phyloP scores from a whole-genome alignment of 768 basidiomycete species.

The Xerocomellus chrysenteron region DNA sequence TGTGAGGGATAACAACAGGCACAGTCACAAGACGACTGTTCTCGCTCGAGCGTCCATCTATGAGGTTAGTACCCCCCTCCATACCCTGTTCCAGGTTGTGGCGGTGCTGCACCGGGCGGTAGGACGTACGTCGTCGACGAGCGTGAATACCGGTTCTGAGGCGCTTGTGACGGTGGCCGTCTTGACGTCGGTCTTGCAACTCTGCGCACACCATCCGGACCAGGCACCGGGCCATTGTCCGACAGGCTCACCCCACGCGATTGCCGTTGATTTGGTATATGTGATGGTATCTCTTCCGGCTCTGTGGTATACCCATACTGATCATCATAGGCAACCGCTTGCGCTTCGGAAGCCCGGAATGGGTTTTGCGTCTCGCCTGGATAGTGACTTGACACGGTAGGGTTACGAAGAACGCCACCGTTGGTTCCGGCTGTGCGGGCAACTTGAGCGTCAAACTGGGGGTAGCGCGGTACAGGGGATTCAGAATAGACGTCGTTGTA shows the following conservation, averaged over 20 bases:
- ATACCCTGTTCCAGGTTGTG: conserved; percentile 38
- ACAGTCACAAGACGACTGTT: background rate
- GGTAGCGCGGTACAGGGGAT: conserved; percentile 15
- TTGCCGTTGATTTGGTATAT: conserved; percentile 14
- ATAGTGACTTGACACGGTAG: conserved; percentile 38
- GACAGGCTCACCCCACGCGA: conserved; percentile 72
- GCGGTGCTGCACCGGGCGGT: conserved; percentile 76
- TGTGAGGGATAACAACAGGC: background rate
- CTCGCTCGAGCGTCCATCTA: conserved; percentile 7
- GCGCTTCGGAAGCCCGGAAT: conserved; percentile 51
- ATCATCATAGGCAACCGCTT: conserved; percentile 41
- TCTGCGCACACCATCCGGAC: conserved; percentile 73
- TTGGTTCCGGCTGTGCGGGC: conserved; percentile 37
- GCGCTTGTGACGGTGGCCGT: conserved; percentile 59
- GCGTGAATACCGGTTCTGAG: conserved; percentile 73
- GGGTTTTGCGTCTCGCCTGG: conserved; percentile 54
- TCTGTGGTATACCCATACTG: conserved; percentile 35
- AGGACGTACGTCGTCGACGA: conserved; percentile 49
- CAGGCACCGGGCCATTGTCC: conserved; percentile 83
- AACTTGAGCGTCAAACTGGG: conserved; percentile 42
- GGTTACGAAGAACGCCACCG: conserved; percentile 41
- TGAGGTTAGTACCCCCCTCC: conserved; percentile 14
- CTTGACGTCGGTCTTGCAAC: conserved; percentile 61
- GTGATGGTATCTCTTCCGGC: conserved; percentile 35
- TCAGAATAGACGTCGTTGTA: conserved; percentile 29